Base-by-base conservation (phyloP, 1,284 basidiomycete genomes). In the Malassezia yamatoensis region DNA sequence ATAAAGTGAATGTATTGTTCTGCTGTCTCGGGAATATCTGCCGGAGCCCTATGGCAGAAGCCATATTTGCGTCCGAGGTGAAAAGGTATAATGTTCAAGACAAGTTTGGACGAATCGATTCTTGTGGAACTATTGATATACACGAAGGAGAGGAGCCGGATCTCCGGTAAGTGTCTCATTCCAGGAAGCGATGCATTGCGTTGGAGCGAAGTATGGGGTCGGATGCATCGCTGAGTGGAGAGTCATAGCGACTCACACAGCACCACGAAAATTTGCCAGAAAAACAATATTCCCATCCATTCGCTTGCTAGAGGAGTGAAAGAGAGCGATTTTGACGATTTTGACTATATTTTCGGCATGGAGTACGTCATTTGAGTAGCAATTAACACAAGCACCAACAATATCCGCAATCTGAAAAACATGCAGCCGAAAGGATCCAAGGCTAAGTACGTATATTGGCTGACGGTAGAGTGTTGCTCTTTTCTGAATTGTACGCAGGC, bases 291-390 rank as follows among this genome's bases (percentile, higher is more conserved):
- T 18, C 75, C 77, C 1, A 76, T 77, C 51, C 61, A 71, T 20
- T 74, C 70, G 42, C 58, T 63, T 1, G 78, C 78, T 1, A 68
- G 78, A 37, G 70, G 68, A 15, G 74, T 79, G 20, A 53, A 52
- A 0, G 42, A 46, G 8, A 16, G 49, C 10, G 78, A 79, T 66
- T 79, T 74, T 48, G 38, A 50, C 46, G 58, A 61, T 9, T 79
- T 78, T 58, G 72, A 78, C 66, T 77, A 77, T 61, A 79, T 79
- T 49, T 68, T 79, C 32, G 78, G 78, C 2, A 78, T 78, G 78
- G 78, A 71, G 63, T 60, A 46, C 34, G 57, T 62, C 2, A 16
- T n/a, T 8, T 15, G 3, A 7, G 2, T 42, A 29, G 11, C n/a
- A 10, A 24, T 36, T 44, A 3, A 36, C 32, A n/a, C 16, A 15